phyloP scores from a whole-genome alignment of 176 grass and related monocot species.

The Triticum aestivum region IWGSC_CS_RefSeq_v2.1 NC_057799.1:676744-677243 shows the following conservation, averaged over 20 bases:
- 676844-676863: not conserved
- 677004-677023: too few species aligned
- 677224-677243: constrained; percentile 51
- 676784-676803: not conserved
- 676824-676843: not conserved
- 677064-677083: not conserved
- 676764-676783: not conserved
- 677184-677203: constrained; percentile 40
- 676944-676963: not conserved
- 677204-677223: constrained; percentile 50
- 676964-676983: too few species aligned
- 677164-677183: constrained; percentile 74
- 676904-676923: not conserved
- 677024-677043: too few species aligned
- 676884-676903: too few species aligned
- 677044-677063: not conserved
- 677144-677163: not conserved
- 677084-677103: not conserved
- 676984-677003: too few species aligned
- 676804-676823: not conserved
- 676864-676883: not conserved
- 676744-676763: too few species aligned
- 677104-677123: not conserved
- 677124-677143: not conserved
- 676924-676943: not conserved